These are phyloP conservation scores for Lasiodiplodia sp. DNA, from an alignment of 2,329 filamentous ascomycete species.

Conservation along the genomic window DNA sequence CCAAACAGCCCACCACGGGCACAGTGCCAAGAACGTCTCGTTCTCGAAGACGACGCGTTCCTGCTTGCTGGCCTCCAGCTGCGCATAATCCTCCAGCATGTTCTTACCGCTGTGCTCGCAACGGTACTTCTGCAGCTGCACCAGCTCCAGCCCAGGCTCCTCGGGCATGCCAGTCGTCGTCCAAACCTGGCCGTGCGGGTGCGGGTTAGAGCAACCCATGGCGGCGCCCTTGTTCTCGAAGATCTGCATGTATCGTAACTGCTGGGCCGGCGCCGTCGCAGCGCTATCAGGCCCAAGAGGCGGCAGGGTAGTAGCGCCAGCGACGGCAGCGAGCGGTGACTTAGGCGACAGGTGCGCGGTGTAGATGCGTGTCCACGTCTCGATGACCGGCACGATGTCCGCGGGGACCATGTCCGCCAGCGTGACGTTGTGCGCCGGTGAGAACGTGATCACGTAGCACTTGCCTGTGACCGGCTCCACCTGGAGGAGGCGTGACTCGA, in stretches of 20 bases:
- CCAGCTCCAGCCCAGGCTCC: constrained; percentile 81
- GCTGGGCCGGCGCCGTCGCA: constrained; percentile 66
- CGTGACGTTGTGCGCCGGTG: constrained; percentile 86
- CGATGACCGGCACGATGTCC: constrained; percentile 82
- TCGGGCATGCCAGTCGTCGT: constrained; percentile 90
- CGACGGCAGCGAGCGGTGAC: constrained; percentile 66
- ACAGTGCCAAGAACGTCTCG: constrained; percentile 81
- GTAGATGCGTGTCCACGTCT: constrained; percentile 93
- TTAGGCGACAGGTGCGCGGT: constrained; percentile 76
- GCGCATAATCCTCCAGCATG: constrained; percentile 85
- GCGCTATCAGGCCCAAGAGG: constrained; percentile 52
- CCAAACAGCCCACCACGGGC: constrained; percentile 98
- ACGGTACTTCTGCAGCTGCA: constrained; percentile 80
- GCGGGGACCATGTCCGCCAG: constrained; percentile 83
- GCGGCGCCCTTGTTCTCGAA: constrained; percentile 98
- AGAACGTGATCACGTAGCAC: constrained; percentile 97
- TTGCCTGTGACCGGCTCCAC: constrained; percentile 90
- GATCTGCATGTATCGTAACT: constrained; percentile 98
- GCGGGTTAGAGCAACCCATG: constrained; percentile 98
- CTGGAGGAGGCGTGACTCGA: constrained; percentile 78
- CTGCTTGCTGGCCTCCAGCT: constrained; percentile 79
- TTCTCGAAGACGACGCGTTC: constrained; percentile 93
- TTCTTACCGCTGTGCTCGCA: constrained; percentile 74
- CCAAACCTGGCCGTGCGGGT: constrained; percentile 97
- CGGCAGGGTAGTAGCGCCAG: constrained; percentile 55